These are phyloP conservation scores for Hymenoscyphus occultus DNA, from an alignment of 2,329 filamentous ascomycete genomes.

Conservation along the genomic window DNA sequence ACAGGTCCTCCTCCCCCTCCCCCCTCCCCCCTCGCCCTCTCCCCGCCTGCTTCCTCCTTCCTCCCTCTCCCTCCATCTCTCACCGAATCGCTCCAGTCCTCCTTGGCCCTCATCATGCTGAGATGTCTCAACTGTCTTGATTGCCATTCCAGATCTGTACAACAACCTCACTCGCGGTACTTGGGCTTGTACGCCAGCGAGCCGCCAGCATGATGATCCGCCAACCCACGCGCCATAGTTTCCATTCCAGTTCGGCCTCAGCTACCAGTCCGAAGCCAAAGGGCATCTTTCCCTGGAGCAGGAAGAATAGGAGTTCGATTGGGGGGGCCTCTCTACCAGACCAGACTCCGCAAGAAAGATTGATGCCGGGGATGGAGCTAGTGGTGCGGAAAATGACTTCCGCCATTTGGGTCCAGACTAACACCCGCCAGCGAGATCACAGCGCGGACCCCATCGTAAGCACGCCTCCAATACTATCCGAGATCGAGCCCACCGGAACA, in stretches of 20 bases:
- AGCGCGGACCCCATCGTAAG: slow-evolving; percentile 24
- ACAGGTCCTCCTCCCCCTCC: background rate
- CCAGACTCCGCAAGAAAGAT: background rate
- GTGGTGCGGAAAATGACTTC: background rate
- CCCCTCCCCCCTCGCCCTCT: background rate
- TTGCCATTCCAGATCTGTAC: slow-evolving; percentile 12
- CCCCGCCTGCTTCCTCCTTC: background rate
- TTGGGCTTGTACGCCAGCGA: background rate
- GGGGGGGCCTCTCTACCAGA: background rate
- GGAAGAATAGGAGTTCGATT: slow-evolving; percentile 4
- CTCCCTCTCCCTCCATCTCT: background rate
- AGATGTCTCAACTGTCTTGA: background rate
- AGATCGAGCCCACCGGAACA: slow-evolving; percentile 25
- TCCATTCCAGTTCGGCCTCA: slow-evolving; percentile 18
- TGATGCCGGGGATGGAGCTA: background rate
- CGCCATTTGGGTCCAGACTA: background rate
- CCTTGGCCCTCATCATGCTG: slow-evolving; percentile 8
- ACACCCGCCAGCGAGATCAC: slow-evolving; percentile 18
- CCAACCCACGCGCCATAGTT: slow-evolving; percentile 24
- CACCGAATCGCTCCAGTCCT: background rate
- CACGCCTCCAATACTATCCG: slow-evolving; percentile 21
- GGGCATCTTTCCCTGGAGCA: slow-evolving; percentile 22
- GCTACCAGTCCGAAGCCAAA: slow-evolving; percentile 22
- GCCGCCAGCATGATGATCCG: slow-evolving; percentile 19
- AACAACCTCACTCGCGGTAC: slow-evolving; percentile 6